These are phyloP conservation scores for Claviceps africana DNA, from an alignment of 2,329 filamentous ascomycete species.

Conservation along the genomic window DNA sequence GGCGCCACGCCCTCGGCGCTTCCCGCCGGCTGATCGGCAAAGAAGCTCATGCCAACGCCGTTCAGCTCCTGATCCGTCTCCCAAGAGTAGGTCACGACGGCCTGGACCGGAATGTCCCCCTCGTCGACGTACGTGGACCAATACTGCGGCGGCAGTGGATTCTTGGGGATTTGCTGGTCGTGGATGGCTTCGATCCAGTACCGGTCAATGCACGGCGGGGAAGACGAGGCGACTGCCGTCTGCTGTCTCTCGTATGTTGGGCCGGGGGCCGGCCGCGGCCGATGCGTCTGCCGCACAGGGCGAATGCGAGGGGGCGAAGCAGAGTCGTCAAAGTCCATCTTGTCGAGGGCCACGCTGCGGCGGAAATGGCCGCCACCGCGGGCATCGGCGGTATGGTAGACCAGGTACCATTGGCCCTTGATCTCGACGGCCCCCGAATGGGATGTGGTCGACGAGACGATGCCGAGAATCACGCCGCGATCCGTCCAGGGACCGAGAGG, in stretches of 20 bases:
- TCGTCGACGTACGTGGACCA: not conserved
- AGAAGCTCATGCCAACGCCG: not conserved
- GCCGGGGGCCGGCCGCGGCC: not conserved
- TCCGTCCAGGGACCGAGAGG: slow-evolving; percentile 1
- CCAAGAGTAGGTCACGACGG: not conserved
- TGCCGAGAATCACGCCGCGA: not conserved
- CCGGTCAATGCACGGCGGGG: not conserved
- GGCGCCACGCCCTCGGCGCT: not conserved
- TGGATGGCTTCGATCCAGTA: slow-evolving; percentile 1
- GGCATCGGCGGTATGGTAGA: slow-evolving; percentile 1
- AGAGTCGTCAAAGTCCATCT: not conserved
- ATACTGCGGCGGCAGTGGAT: not conserved
- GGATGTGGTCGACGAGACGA: slow-evolving; percentile 1
- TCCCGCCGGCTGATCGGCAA: not conserved
- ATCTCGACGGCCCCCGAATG: not conserved
- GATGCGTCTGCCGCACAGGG: not conserved
- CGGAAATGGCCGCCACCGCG: not conserved
- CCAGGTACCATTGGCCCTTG: not conserved
- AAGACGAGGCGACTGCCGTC: not conserved
- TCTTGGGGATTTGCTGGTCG: not conserved
- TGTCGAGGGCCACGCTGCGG: not conserved
- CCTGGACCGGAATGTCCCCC: not conserved
- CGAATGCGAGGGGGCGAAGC: not conserved
- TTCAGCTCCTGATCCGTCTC: not conserved
- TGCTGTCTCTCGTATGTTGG: not conserved